Percentiles rank a stretch among this genome's conserved stretches.
phyloP scores from a whole-genome alignment of 768 basidiomycete species.

The Lentinula aciculospora region DNA sequence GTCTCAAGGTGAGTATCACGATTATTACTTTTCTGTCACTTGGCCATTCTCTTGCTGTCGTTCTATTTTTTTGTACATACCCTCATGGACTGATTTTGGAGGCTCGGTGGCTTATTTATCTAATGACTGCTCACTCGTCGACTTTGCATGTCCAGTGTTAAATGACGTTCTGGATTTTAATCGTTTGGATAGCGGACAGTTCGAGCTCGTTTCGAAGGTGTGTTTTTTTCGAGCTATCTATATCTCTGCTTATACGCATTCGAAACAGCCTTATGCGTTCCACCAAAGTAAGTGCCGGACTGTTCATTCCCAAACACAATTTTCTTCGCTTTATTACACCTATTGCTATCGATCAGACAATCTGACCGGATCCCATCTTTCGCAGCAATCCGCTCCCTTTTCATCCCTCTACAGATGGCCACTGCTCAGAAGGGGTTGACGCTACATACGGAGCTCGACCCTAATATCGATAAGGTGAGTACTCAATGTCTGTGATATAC shows the following conservation, averaged over 20 bases:
- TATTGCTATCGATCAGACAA: no score
- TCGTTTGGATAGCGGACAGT: constrained; percentile 66
- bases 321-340: background rate
- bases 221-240: background rate
- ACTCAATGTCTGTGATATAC: background rate
- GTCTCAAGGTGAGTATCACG: constrained; percentile 56
- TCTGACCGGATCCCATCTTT: background rate
- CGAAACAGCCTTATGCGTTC: constrained; percentile 45
- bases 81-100: constrained; percentile 17
- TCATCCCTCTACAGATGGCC: constrained; percentile 48
- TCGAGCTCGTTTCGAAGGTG: constrained; percentile 46
- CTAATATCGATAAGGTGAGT: constrained; percentile 41
- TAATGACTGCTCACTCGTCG: constrained; percentile 14
- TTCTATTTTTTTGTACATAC: background rate
- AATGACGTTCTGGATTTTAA: constrained; percentile 66
- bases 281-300: constrained; percentile 33
- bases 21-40: background rate
- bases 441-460: constrained; percentile 52
- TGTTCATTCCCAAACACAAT: background rate
- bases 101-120: background rate
- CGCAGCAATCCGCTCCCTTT: constrained; percentile 45
- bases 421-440: constrained; percentile 52
- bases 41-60: background rate
- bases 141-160: constrained; percentile 32
- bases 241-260: background rate